Percentiles rank a stretch among this genome's conserved stretches.
Conservation (phyloP, 2,329 filamentous ascomycete species). For the Diaporthe ampelina region DNA sequence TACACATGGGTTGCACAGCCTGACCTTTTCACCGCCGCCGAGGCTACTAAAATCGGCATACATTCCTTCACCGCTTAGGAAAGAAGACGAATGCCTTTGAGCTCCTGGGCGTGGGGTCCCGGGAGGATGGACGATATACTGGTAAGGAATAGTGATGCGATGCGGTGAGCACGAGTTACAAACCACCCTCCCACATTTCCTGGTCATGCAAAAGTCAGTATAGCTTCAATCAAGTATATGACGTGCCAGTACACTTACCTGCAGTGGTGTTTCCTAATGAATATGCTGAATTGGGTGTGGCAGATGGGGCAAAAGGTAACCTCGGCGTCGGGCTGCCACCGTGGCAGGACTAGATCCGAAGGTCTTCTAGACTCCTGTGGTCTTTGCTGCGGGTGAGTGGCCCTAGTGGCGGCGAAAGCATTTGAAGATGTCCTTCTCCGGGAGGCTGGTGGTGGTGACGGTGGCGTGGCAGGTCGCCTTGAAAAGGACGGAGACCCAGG, state of each 20-base stretch:
- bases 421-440: conserved; percentile 40
- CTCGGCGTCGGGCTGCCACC: conserved; percentile 91
- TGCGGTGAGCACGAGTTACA: conserved; percentile 93
- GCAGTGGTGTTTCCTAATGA: conserved; percentile 93
- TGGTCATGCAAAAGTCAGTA: conserved; percentile 48
- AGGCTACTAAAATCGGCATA: conserved; percentile 61
- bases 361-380: conserved; percentile 36
- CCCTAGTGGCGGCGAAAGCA: conserved; percentile 12
- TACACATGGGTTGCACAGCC: conserved; percentile 74
- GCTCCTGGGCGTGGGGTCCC: conserved; percentile 51
- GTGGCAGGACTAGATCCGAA: conserved; percentile 72
- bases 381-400: conserved; percentile 25
- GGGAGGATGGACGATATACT: conserved; percentile 90
- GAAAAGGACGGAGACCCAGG: conserved; percentile 31
- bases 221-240: conserved; percentile 11
- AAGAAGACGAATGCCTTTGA: conserved; percentile 55
- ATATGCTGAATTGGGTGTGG: conserved; percentile 82
- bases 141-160: conserved; percentile 92
- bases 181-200: conserved; percentile 93
- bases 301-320: conserved; percentile 90
- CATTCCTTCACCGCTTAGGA: conserved; percentile 57
- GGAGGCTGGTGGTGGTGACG: conserved; percentile 39
- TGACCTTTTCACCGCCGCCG: conserved; percentile 69
- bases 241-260: conserved; percentile 63
- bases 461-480: conserved; percentile 39